Base-by-base conservation (phyloP, 768 basidiomycete species). In the Panaeolus papilionaceus region DNA sequence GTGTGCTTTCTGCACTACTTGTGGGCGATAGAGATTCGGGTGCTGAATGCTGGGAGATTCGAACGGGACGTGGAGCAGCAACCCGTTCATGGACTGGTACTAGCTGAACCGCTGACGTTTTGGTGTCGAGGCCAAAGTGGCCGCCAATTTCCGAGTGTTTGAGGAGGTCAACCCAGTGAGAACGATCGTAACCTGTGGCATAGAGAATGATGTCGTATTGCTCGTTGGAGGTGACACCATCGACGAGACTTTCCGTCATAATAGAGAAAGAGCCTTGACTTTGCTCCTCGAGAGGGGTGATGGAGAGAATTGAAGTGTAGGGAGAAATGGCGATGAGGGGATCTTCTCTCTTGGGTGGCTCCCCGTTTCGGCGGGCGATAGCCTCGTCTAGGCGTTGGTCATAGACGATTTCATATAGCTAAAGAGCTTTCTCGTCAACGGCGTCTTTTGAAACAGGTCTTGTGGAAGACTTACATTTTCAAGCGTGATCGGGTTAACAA, bases 131-230 rank as follows among this genome's bases (percentile, higher is more conserved):
- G 38, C 82, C 81, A 49, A 82, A 82, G 63, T 77, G 72, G 66
- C 76, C 74, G 28, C 77, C 81, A 66, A 85, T 69, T 47, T 74
- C 74, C 45, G 85, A 84, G 26, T 78, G 68, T 28, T 79, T 77
- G 67, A 86, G 72, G 39, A 86, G 73, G 33, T 79, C 73, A 58
- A 82, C 69, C 85, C 85, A 87, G 0, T 78, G 75, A n/a, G 79
- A 76, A 33, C 85, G 80, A 66, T 85, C 81, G 71, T 87, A 88
- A 12, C 86, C 86, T 11, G 86, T 87, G 2, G 85, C 86, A 72
- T 83, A 86, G 63, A 88, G 73, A 71, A 88, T 73, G 33, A 75
- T 78, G 71, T 87, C 84, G 73, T 87, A 88, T 28, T 72, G 72
- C 40, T 71, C 66, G 58, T 79, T 74, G 12, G 72, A 69, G 65